A percentile compares a stretch with the other conserved stretches of the same genome.
phyloP scores from a whole-genome alignment of 1,139 yeast species.

The Suhomyces guaymorum region DNA sequence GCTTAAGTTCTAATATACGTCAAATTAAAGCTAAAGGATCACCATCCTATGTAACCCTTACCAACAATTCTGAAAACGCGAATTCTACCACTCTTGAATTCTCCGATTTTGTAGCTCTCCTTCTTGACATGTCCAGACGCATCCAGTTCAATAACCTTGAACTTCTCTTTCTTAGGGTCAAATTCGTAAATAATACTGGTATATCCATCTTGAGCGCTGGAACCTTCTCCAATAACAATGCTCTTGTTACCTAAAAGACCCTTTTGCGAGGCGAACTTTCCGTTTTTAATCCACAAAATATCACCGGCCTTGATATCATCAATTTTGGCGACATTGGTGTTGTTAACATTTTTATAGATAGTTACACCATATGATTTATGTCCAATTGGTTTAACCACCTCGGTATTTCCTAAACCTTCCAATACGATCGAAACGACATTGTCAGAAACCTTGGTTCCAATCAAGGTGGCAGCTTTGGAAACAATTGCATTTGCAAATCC shows the following conservation, averaged over 20 bases:
- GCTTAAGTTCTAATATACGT: neutral
- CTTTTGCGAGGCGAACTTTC: constrained; percentile 70
- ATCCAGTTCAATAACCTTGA: constrained; percentile 69
- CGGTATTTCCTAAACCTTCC: constrained; percentile 20
- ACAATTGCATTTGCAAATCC: constrained; percentile 47
- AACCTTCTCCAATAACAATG: constrained; percentile 42
- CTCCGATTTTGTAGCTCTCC: constrained; percentile 66
- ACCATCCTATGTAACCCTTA: constrained; percentile 65
- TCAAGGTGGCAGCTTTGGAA: constrained; percentile 39
- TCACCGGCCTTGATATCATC: constrained; percentile 84
- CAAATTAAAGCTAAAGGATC: neutral
- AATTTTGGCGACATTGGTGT: constrained; percentile 54
- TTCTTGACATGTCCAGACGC: constrained; percentile 55
- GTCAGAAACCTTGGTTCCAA: constrained; percentile 39
- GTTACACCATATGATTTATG: constrained; percentile 70
- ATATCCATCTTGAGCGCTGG: constrained; percentile 22
- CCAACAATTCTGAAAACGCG: constrained; percentile 73
- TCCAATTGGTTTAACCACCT: constrained; percentile 60
- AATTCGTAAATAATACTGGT: constrained; percentile 58
- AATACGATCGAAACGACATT: constrained; percentile 17
- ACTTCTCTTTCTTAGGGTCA: constrained; percentile 73
- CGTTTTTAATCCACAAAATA: constrained; percentile 71
- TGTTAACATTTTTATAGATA: constrained; percentile 62
- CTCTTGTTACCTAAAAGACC: constrained; percentile 46
- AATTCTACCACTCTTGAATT: constrained; percentile 76